Conservation (phyloP, 495 filamentous ascomycete species). For the Daldinia bambusicola region DNA sequence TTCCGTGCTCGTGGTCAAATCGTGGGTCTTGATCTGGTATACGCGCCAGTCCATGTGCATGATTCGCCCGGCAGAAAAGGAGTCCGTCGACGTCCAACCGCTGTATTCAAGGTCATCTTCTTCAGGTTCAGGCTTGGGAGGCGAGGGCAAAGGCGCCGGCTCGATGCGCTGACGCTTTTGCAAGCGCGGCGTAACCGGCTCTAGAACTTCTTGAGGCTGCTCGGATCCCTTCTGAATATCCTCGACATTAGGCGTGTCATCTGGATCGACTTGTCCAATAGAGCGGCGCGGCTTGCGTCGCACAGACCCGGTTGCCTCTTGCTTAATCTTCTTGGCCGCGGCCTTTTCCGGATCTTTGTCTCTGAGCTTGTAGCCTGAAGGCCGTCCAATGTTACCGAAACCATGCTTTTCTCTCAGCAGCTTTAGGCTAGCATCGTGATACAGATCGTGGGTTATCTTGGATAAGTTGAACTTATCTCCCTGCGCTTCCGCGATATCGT, state of each 20-base stretch:
- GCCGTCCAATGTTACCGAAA: constrained; percentile 59
- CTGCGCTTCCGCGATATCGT: constrained; percentile 50
- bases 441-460: constrained; percentile 53
- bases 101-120: constrained; percentile 52
- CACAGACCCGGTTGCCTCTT: constrained; percentile 26
- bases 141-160: neutral
- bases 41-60: constrained; percentile 57
- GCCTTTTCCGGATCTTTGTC: constrained; percentile 38
- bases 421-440: constrained; percentile 57
- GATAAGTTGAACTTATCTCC: constrained; percentile 57
- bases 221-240: constrained; percentile 29
- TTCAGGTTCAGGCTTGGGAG: constrained; percentile 23
- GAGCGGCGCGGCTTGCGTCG: constrained; percentile 43
- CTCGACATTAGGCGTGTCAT: constrained; percentile 32
- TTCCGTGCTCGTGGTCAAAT: constrained; percentile 50
- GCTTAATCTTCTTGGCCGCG: constrained; percentile 40
- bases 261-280: constrained; percentile 43
- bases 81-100: constrained; percentile 59
- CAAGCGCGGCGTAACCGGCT: constrained; percentile 41
- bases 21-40: constrained; percentile 57
- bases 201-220: constrained; percentile 32
- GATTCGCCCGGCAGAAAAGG: constrained; percentile 52
- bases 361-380: constrained; percentile 51
- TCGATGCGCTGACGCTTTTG: constrained; percentile 45
- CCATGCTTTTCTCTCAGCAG: constrained; percentile 55